A percentile compares a stretch with the other conserved stretches of the same genome.
Evolutionary conservation across 2,329 filamentous ascomycete genomes (phyloP).

Genomic region (Stachybotrys echinatus): DNA sequence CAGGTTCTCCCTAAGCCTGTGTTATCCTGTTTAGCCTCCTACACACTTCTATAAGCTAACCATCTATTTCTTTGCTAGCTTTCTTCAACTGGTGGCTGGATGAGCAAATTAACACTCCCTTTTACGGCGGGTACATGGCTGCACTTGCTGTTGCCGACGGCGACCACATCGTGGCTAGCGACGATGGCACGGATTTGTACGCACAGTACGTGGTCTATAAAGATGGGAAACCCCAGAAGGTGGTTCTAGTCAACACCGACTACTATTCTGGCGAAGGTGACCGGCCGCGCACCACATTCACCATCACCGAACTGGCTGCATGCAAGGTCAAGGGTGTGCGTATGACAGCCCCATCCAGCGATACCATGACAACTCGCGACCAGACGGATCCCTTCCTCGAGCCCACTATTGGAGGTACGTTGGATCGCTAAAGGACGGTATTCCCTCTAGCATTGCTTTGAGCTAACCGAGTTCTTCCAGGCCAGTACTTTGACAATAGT

Average conservation of each 20-base stretch:
- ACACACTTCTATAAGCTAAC: no score
- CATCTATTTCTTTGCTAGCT: no score
- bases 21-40: no score
- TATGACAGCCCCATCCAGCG: neutral
- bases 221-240: constrained; percentile 2
- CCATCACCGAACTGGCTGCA: neutral
- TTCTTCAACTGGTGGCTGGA: no score
- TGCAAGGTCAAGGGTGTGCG: neutral
- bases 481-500: no score
- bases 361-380: neutral
- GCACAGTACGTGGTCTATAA: constrained; percentile 6
- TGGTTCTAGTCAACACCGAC: constrained; percentile 4
- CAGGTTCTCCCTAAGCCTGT: no score
- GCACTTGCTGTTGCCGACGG: neutral
- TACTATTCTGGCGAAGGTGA: constrained; percentile 4
- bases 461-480: no score
- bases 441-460: no score
- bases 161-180: neutral
- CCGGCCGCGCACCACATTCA: neutral
- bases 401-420: neutral
- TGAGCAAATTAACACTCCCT: constrained; percentile 9
- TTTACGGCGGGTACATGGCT: constrained; percentile 6
- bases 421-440: no score
- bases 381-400: neutral
- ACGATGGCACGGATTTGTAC: neutral